Evolutionary conservation across 768 basidiomycete genomes (phyloP), one percentile per base, ranked within the genome.

Genomic region (Russula sp.): DNA sequence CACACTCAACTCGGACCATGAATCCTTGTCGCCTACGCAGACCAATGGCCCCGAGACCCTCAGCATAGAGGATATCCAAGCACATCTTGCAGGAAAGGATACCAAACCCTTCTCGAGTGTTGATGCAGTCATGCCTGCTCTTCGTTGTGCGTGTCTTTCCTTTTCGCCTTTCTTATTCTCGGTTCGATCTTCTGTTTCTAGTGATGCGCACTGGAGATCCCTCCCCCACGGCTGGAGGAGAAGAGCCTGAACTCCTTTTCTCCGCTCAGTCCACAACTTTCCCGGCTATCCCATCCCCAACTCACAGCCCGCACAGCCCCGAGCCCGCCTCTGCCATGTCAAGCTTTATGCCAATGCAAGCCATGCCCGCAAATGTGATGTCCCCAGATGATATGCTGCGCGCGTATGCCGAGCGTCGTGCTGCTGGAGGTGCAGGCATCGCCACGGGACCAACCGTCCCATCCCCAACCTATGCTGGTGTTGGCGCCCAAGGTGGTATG

Each of bases 321-420:
- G 74, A 54, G 66, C 65, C 3, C 67, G 78, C 52, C 62, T 73
- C 54, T 79, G 82, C 28, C 81, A 62, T 46, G 63, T 77, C 53
- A 65, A 65, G 73, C 52, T 69, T 71, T 36, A 76, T 76, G 76
- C 75, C 76, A 13, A 80, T 80, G 77, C 76, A 77, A 67, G 69
- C 79, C 2, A 69, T 77, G 70, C 77, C 79, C 28, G 78, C 74
- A 2, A 77, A 69, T 38, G 67, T 75, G 54, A 82, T 82, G 81
- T 79, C 80, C 1, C 89, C 89, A 3, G 90, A 92, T 71, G 89
- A 83, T 28, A 88, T 91, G 85, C 78, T 91, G 51, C 83, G 86
- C 42, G 87, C 86, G 1, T 90, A 89, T 64, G 88, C 88, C 6
- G 81, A 78, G 30, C 77, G 81, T 66, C 76, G 74, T 51, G 70